Evolutionary conservation across 306 rosid genomes (phyloP), one percentile per base, ranked within the genome.

Genomic region (Cicer pinnatifidum): DNA sequence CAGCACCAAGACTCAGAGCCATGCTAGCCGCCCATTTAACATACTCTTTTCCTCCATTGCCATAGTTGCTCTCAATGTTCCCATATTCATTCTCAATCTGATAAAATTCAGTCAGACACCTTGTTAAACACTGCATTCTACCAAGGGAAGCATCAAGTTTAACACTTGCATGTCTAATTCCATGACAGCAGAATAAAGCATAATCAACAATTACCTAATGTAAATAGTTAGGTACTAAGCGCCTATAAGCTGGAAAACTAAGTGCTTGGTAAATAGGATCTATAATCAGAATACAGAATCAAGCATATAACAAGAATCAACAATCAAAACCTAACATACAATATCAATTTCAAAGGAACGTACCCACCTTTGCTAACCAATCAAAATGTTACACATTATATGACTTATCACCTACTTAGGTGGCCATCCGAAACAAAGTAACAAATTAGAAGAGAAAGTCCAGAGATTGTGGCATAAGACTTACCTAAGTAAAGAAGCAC

Each of bases 51-150:
- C 98, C 97, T 77, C 69, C 85, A 75, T 83, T 86, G 58, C 97
- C 97, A 86, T 35, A 94, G 69, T 84, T 62, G 52, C 88, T 56
- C 82, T 94, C 98, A 45, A 94, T 76, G 81, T 91, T 90, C 81
- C 98, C 98, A 45, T 91, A 94, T 84, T 94, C 98, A 84, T 94
- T 94, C 86, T 94, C 98, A 82, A 94, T 90, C 98, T 94, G 96
- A 82, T 19, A 72, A 80, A 71, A 74, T 50, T 50, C 79, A 80
- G 75, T 33, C 61, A 73, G 43, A 72, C n/a, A 52, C 61, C 20
- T 51, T 37, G 76, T 80, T 67, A 86, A 77, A 74, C 76, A 67
- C 66, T 38, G 44, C 67, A 67, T 58, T 78, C 62, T 52, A 39
- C 45, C 35, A 53, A 69, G 76, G 64, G 75, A 68, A 51, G 39